Base-by-base conservation (phyloP, 2,329 filamentous ascomycete species). In the Botryosphaeria agaves region DNA sequence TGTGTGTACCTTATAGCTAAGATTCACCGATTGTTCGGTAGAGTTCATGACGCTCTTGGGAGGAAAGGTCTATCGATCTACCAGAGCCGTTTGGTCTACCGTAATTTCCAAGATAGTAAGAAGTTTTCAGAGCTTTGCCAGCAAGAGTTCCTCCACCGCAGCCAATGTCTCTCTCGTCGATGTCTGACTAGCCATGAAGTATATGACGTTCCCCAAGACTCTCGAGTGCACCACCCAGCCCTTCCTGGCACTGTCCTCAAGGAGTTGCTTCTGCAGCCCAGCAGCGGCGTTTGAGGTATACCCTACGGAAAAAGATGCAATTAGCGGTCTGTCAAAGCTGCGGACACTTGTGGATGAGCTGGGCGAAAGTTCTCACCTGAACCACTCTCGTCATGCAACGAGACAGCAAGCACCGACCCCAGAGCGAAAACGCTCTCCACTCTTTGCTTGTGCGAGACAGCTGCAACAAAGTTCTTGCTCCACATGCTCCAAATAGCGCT, bases 381-480 rank as follows among this genome's bases (percentile, higher is more conserved):
- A 14, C 61, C 64, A 18, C 48, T 44, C 3, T 52, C 45, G 41
- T 71, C 66, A 24, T 55, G 53, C 14, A 74, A 39, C 8, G 60
- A 59, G 21, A 91, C 72, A 1, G 76, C 75, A 7, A 89, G 57
- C 1, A 89, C 76, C 2, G 70, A 78, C 0, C 82, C 82, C 1
- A 89, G 54, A 0, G 80, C 76, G 56, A 81, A 79, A 0, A 77
- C 69, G 5, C 74, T 69, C 3, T 69, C 60, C 0, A 89, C 69
- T 0, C 57, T 51, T 0, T 53, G 37, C 2, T 60, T 59, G 14
- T 62, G 54, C 4, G 77, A 84, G 2, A 85, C 43, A 8, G 56
- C 48, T 2, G 56, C 49, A 2, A 85, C 56, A 17, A 84, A 67
- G 0, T 53, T 46, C 1, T 60, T 59, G 0, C 72, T 69, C 80